These are phyloP conservation scores for Eimeria brunetti DNA, from an alignment of 169 alveolate genomes.

Conservation along the genomic window DNA sequence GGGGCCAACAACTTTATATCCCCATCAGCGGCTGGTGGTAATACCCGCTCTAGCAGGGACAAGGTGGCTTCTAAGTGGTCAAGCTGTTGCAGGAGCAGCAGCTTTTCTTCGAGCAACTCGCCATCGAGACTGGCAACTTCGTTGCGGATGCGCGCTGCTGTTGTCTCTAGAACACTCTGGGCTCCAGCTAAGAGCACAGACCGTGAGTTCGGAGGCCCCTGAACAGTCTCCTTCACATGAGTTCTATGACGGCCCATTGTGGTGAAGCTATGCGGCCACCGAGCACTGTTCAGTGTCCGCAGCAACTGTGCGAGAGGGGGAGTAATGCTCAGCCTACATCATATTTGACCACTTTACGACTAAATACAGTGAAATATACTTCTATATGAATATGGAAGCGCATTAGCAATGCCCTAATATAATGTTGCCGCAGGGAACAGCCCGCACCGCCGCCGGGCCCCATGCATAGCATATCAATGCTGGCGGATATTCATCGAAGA, in stretches of 20 bases:
- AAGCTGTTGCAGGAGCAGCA: slow-evolving; percentile 53
- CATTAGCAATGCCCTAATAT: neutral
- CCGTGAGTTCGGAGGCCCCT: slow-evolving; percentile 69
- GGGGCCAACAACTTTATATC: slow-evolving; percentile 53
- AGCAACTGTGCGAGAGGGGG: slow-evolving; percentile 35
- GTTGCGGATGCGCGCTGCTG: slow-evolving; percentile 63
- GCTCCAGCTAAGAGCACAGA: slow-evolving; percentile 41
- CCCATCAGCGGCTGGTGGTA: slow-evolving; percentile 15
- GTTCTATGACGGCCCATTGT: slow-evolving; percentile 58
- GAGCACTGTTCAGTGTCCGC: slow-evolving; percentile 39
- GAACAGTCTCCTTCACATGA: slow-evolving; percentile 58
- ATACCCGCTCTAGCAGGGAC: slow-evolving; percentile 39
- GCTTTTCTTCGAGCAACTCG: slow-evolving; percentile 67
- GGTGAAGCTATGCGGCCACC: slow-evolving; percentile 24
- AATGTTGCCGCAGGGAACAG: slow-evolving; percentile 40
- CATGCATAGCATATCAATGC: neutral
- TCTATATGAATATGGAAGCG: neutral
- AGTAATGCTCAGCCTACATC: slow-evolving; percentile 45
- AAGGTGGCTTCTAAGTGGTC: slow-evolving; percentile 61
- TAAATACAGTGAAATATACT: neutral
- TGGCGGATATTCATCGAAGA: neutral
- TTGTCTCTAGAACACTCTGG: slow-evolving; percentile 68
- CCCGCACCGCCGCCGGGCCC: slow-evolving; percentile 64
- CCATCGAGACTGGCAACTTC: slow-evolving; percentile 54
- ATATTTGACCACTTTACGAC: neutral